Base-by-base conservation (phyloP, 495 filamentous ascomycete species). In the Penicillium arizonense region DNA sequence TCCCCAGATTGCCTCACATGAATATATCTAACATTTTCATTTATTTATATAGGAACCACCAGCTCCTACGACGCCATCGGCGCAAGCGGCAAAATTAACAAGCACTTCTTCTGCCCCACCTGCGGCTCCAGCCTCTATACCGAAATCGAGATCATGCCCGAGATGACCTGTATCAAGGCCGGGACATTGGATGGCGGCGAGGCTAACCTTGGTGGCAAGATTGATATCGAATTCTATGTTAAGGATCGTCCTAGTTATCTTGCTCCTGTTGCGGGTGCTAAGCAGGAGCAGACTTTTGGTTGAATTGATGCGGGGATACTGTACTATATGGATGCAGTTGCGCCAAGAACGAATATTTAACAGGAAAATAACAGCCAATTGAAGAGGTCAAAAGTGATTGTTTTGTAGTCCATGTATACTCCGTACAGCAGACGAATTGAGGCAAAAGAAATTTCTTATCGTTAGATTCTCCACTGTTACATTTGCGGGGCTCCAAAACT, bases 91-190 rank as follows among this genome's bases (percentile, higher is more conserved):
- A 78, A 78, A 42, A 68, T 74, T 54, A 79, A 78, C 56, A 74
- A 76, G 55, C 75, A 78, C 51, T 78, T 68, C 51, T 78, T 80
- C 63, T 80, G 77, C 55, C 39, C 55, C 14, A 72, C 43, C 48
- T 71, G 77, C 55, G 77, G 76, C 10, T 74, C 68, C 3, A 62
- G 63, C 13, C 60, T 78, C 4, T 78, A 75, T 44, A 78, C 73
- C 24, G 67, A 73, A 53, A 57, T 78, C 12, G 76, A 78, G 47
- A 26, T 78, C 39, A 76, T 78, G 73, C 68, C 76, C 8, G 73
- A 75, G n/a, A 63, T 63, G 48, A 70, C 67, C 11, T 65, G 65
- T 32, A 39, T 79, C 34, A 77, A 79, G 60, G 68, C 68, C 1
- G 76, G 77, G 0, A 51, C 53, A 1, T 47, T 79, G 44, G 76